Percentiles rank a stretch among this genome's conserved stretches.
These are phyloP conservation scores for Yamadazyma phyllophila DNA, from an alignment of 805 yeast species.

Conservation along the genomic window DNA sequence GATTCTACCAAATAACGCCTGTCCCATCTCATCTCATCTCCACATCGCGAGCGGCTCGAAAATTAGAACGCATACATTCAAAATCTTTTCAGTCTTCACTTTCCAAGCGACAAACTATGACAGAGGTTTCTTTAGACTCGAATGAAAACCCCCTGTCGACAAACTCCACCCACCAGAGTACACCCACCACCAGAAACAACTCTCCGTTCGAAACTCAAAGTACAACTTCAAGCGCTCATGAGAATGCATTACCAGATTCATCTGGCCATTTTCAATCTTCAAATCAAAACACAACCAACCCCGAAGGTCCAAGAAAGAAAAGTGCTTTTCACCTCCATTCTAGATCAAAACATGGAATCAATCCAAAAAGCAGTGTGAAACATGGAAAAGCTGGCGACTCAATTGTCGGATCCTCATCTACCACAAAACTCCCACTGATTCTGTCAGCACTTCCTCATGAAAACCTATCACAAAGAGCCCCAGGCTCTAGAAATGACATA, in stretches of 20 bases:
- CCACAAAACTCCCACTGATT: conserved; percentile 5
- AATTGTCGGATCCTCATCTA: not conserved
- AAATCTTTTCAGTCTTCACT: conserved; percentile 5
- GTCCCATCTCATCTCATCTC: conserved; percentile 11
- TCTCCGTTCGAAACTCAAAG: not conserved
- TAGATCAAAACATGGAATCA: not conserved
- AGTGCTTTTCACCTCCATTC: not conserved
- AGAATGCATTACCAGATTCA: not conserved
- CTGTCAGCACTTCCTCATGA: conserved; percentile 3
- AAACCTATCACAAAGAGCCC: not conserved
- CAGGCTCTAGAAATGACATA: not conserved
- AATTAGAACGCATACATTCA: conserved; percentile 5
- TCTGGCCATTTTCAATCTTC: not conserved
- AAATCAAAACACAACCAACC: not conserved
- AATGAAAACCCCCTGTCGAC: not conserved
- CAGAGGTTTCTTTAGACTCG: not conserved
- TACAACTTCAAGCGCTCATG: not conserved
- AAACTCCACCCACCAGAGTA: not conserved
- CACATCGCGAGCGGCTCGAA: conserved; percentile 12
- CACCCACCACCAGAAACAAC: not conserved
- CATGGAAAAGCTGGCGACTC: not conserved
- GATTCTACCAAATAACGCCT: not conserved
- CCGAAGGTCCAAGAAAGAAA: not conserved
- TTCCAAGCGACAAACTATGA: not conserved
- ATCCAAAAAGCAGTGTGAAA: not conserved